These are phyloP conservation scores for Scutellaria baicalensis DNA, from an alignment of 257 asterid genomes.

Conservation along the genomic window DNA sequence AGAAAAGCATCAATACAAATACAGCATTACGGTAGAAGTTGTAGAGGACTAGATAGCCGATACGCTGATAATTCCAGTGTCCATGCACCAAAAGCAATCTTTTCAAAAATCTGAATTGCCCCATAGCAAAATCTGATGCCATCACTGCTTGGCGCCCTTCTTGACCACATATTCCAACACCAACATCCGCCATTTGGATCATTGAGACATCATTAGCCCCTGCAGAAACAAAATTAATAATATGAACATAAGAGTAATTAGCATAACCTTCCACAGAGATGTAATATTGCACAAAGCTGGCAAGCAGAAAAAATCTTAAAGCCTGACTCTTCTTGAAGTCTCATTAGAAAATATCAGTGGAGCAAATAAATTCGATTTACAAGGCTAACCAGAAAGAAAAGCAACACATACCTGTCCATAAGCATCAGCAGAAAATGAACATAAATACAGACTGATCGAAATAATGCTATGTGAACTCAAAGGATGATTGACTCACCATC, in stretches of 20 bases:
- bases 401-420: background rate
- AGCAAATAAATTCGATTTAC: slow-evolving; percentile 36
- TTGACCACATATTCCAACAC: slow-evolving; percentile 98
- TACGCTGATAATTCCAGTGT: slow-evolving; percentile 95
- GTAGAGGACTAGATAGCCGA: slow-evolving; percentile 87
- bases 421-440: background rate
- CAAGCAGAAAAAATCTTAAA: background rate
- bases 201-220: slow-evolving; percentile 99
- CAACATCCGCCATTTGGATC: slow-evolving; percentile 99
- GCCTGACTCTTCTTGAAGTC: background rate
- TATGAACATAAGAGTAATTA: slow-evolving; percentile 13
- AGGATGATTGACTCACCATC: slow-evolving; percentile 64
- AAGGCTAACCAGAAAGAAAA: slow-evolving; percentile 11
- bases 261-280: background rate
- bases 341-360: background rate
- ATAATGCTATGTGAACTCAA: slow-evolving; percentile 6
- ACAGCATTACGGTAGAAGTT: slow-evolving; percentile 98
- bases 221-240: slow-evolving; percentile 26
- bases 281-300: background rate
- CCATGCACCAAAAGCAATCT: slow-evolving; percentile 95
- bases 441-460: background rate
- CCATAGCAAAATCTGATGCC: slow-evolving; percentile 99
- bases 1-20: slow-evolving; percentile 95
- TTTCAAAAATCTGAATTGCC: slow-evolving; percentile 86
- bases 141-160: slow-evolving; percentile 99